These are phyloP conservation scores for Rubia peregrina DNA, from an alignment of 305 asterid species.

Conservation along the genomic window DNA sequence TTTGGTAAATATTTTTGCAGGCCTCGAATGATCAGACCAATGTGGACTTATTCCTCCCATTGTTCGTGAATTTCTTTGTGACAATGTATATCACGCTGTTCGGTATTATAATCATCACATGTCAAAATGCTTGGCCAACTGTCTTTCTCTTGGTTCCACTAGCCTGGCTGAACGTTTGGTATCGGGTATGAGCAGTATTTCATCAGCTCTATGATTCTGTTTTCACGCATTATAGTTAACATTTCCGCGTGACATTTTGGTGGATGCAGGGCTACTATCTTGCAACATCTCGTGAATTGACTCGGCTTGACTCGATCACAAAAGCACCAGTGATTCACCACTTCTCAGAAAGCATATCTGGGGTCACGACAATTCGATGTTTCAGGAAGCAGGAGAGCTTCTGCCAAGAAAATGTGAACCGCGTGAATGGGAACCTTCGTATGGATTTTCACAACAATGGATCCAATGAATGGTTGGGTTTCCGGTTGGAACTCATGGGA, in stretches of 20 bases:
- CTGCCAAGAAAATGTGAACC: conserved; percentile 58
- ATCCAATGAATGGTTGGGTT: conserved; percentile 95
- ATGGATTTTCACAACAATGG: conserved; percentile 96
- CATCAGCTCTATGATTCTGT: background rate
- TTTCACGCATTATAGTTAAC: background rate
- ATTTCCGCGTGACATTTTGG: background rate
- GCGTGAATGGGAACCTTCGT: conserved; percentile 67
- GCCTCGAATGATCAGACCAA: conserved; percentile 94
- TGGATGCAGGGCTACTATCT: conserved; percentile 76
- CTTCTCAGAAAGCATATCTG: conserved; percentile 93
- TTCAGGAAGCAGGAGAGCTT: conserved; percentile 75
- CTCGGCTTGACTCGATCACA: conserved; percentile 89
- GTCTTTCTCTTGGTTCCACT: conserved; percentile 70
- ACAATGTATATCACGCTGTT: conserved; percentile 55
- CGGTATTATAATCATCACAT: conserved; percentile 66
- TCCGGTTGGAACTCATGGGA: conserved; percentile 82
- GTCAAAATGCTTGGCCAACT: conserved; percentile 93
- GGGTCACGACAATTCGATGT: conserved; percentile 88
- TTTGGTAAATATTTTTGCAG: conserved; percentile 30
- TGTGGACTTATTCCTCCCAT: conserved; percentile 69
- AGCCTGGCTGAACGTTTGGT: conserved; percentile 91
- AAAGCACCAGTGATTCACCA: conserved; percentile 98
- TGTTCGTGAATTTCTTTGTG: conserved; percentile 47
- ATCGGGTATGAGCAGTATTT: conserved; percentile 47
- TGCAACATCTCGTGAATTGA: conserved; percentile 83